Percentiles rank a stretch among this genome's conserved stretches.
These are phyloP conservation scores for Parastagonospora avenae DNA, from an alignment of 2,329 filamentous ascomycete species.

Conservation along the genomic window DNA sequence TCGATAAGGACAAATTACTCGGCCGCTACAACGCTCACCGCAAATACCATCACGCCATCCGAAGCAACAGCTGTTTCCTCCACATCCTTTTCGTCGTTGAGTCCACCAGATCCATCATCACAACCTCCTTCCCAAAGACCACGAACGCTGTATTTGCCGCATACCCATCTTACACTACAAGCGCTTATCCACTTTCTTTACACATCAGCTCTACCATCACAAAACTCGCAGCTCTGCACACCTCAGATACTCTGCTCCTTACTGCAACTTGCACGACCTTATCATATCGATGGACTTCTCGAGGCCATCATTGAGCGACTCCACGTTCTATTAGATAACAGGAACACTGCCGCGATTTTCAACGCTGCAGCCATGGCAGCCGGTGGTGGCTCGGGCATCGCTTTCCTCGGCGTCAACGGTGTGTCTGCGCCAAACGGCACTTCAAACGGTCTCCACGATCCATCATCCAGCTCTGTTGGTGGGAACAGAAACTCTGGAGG, in stretches of 20 bases:
- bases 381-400: constrained; percentile 84
- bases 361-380: constrained; percentile 98
- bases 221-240: constrained; percentile 79
- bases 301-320: constrained; percentile 92
- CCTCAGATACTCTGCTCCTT: constrained; percentile 96
- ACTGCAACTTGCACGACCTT: constrained; percentile 89
- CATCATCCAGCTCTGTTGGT: neutral
- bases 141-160: constrained; percentile 87
- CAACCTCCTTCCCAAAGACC: constrained; percentile 70
- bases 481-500: constrained; percentile 10
- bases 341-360: constrained; percentile 95
- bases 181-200: constrained; percentile 92
- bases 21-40: constrained; percentile 49
- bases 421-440: constrained; percentile 32
- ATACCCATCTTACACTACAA: constrained; percentile 87
- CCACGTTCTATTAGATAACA: constrained; percentile 85
- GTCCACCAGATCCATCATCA: constrained; percentile 59
- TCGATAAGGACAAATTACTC: constrained; percentile 60
- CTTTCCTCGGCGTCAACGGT: constrained; percentile 55
- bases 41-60: constrained; percentile 42
- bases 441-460: constrained; percentile 24
- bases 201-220: constrained; percentile 82
- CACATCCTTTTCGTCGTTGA: constrained; percentile 50
- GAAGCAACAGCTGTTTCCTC: constrained; percentile 47
- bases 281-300: constrained; percentile 88